Conservation (phyloP, 2,329 filamentous ascomycete species). For the Juglanconis juglandina region DNA sequence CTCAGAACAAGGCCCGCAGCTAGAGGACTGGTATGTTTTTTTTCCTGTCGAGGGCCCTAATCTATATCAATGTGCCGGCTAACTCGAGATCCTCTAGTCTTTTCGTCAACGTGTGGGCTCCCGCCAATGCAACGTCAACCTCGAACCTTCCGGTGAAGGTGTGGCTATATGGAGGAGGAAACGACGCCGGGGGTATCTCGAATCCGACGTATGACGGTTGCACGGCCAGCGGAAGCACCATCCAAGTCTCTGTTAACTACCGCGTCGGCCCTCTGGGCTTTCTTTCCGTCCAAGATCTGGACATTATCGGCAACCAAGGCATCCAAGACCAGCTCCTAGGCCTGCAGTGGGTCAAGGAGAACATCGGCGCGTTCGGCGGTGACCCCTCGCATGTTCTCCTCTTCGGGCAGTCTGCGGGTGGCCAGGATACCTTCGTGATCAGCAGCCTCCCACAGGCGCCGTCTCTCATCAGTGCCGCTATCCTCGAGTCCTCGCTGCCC, state of each 20-base stretch:
- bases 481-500: slow-evolving; percentile 26
- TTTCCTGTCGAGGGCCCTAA: neutral
- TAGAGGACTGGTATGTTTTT: slow-evolving; percentile 11
- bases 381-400: slow-evolving; percentile 29
- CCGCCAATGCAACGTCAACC: slow-evolving; percentile 1
- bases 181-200: slow-evolving; percentile 23
- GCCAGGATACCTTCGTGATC: slow-evolving; percentile 23
- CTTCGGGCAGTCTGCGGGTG: slow-evolving; percentile 28
- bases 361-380: slow-evolving; percentile 43
- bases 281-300: slow-evolving; percentile 36
- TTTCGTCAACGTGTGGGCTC: slow-evolving; percentile 9
- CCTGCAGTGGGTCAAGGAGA: slow-evolving; percentile 46
- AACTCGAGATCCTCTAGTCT: neutral
- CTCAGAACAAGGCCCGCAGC: slow-evolving; percentile 2
- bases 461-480: slow-evolving; percentile 22
- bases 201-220: slow-evolving; percentile 25
- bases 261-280: slow-evolving; percentile 47
- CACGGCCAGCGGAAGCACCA: slow-evolving; percentile 23
- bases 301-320: slow-evolving; percentile 47
- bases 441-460: slow-evolving; percentile 26
- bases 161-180: slow-evolving; percentile 25
- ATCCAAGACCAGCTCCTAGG: slow-evolving; percentile 47
- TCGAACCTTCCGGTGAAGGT: slow-evolving; percentile 10
- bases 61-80: neutral
- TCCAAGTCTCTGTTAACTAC: slow-evolving; percentile 31